These are phyloP conservation scores for Hanseniaspora hatyaiensis DNA, from an alignment of 805 yeast genomes.

Conservation along the genomic window DNA sequence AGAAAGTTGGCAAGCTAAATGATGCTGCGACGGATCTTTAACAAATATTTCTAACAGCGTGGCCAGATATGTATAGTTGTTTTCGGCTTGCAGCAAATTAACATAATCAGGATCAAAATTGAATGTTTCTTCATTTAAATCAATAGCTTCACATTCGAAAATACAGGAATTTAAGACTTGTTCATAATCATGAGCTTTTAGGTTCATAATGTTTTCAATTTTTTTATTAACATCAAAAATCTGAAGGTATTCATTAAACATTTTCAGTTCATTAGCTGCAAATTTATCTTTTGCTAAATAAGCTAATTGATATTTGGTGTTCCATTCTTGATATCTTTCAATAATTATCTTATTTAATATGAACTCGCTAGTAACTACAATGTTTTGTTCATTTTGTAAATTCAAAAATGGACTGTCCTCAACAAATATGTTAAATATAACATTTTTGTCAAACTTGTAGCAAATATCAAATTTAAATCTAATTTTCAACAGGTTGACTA, in stretches of 20 bases:
- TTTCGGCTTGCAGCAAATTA: not conserved
- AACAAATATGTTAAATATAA: not conserved
- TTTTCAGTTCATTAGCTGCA: not conserved
- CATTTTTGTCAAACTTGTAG: conserved; percentile 2
- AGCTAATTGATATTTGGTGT: conserved; percentile 3
- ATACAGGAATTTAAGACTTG: not conserved
- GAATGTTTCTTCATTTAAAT: not conserved
- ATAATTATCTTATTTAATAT: conserved; percentile 5
- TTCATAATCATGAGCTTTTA: not conserved
- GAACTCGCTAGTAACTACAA: conserved; percentile 7
- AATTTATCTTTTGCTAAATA: not conserved
- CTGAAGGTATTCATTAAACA: not conserved
- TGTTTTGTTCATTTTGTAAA: not conserved
- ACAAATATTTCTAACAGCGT: not conserved
- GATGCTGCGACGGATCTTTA: not conserved
- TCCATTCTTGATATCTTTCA: conserved; percentile 6
- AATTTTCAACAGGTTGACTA: not conserved
- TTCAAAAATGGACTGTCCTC: conserved; percentile 1
- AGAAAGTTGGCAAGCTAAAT: not conserved
- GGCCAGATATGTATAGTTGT: not conserved
- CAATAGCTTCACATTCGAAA: not conserved
- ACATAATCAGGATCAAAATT: not conserved
- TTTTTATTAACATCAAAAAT: conserved; percentile 2
- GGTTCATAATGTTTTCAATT: conserved; percentile 5
- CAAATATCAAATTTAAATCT: conserved; percentile 15